phyloP scores from a whole-genome alignment of 306 rosid species.

The Ziziphus jujuba region DNA sequence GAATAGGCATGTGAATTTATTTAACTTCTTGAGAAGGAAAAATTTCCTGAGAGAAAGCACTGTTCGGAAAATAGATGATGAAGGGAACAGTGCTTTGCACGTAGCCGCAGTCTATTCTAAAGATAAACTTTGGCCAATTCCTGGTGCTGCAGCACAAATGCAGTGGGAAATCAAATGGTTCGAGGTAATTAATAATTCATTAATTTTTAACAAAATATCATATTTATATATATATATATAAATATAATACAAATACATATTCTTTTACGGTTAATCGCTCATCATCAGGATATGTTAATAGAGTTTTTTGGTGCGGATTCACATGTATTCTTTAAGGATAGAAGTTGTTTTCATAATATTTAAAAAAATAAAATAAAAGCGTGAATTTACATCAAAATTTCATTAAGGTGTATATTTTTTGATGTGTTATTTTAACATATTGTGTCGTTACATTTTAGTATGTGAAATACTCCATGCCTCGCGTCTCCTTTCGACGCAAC shows the following conservation, averaged over 20 bases:
- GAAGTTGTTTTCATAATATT: no score
- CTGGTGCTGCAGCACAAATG: background rate
- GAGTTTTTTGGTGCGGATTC: no score
- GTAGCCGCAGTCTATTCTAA: background rate
- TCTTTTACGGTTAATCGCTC: no score
- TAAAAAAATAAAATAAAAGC: no score
- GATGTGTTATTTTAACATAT: no score
- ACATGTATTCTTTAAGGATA: no score
- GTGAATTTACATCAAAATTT: no score
- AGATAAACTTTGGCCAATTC: background rate
- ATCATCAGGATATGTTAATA: no score
- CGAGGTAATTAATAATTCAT: background rate
- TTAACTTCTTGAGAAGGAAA: background rate
- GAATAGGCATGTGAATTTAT: background rate
- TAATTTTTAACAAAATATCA: no score
- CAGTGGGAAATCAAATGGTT: constrained; percentile 2
- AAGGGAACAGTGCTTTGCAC: background rate
- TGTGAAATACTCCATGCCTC: background rate
- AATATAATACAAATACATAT: no score
- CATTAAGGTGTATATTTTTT: no score
- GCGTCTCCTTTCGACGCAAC: background rate
- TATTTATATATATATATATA: no score
- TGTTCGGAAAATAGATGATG: background rate
- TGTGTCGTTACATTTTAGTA: background rate
- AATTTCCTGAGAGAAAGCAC: background rate